Evolutionary conservation across 1,284 basidiomycete species (phyloP).

Genomic region (Spongispora temasekensis): DNA sequence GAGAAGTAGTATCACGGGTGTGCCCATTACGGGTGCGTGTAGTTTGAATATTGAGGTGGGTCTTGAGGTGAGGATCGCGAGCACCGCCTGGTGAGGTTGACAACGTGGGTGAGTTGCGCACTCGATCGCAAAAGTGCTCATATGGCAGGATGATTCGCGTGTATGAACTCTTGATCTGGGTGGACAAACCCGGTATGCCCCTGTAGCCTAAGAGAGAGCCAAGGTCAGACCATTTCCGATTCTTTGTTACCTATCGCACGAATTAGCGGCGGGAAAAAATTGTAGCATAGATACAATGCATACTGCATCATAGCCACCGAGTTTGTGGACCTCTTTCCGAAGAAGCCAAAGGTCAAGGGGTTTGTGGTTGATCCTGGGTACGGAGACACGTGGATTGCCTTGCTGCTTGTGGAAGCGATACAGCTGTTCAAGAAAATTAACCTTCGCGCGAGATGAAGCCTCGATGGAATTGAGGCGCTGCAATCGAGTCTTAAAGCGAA

Average conservation of each 20-base stretch:
- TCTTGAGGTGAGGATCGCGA: conserved; percentile 46
- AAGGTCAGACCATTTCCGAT: conserved; percentile 86
- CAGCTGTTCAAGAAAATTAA: conserved; percentile 97
- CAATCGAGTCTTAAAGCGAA: conserved; percentile 94
- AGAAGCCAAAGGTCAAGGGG: conserved; percentile 92
- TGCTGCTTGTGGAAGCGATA: conserved; percentile 92
- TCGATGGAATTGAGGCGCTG: conserved; percentile 97
- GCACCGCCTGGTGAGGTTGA: conserved; percentile 40
- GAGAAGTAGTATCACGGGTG: conserved; percentile 41
- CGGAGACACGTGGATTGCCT: conserved; percentile 82
- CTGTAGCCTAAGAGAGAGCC: conserved; percentile 82
- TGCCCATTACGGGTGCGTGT: conserved; percentile 42
- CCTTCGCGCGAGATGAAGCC: conserved; percentile 93
- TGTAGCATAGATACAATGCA: conserved; percentile 32
- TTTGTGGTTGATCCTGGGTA: conserved; percentile 92
- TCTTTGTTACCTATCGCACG: conserved; percentile 63
- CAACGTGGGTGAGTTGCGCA: conserved; percentile 61
- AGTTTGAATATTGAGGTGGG: conserved; percentile 43
- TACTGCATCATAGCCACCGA: conserved; percentile 87
- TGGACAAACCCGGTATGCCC: conserved; percentile 79
- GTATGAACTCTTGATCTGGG: conserved; percentile 90
- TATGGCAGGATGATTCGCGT: conserved; percentile 90
- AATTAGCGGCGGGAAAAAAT: conserved; percentile 29
- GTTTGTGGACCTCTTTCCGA: conserved; percentile 85
- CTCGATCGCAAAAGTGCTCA: conserved; percentile 84